phyloP scores from a whole-genome alignment of 345 rosid genomes.

The Eucalyptus cloeziana region DNA sequence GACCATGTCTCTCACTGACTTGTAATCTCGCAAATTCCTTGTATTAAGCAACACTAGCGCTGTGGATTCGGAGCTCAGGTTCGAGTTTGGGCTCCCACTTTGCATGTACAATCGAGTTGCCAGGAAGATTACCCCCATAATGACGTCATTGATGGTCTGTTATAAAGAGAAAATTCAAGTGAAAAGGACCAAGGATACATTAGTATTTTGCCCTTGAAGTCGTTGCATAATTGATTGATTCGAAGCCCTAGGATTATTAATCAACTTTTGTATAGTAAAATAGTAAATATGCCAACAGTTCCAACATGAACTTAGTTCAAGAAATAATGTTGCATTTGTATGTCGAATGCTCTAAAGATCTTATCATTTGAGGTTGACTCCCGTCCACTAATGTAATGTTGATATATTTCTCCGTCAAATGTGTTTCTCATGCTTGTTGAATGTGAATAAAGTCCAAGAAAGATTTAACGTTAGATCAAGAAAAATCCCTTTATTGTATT shows the following conservation, averaged over 20 bases:
- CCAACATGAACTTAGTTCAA: background rate
- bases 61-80: background rate
- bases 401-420: background rate
- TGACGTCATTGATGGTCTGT: slow-evolving; percentile 40
- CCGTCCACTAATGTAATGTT: background rate
- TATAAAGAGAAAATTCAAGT: background rate
- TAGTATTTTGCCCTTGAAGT: background rate
- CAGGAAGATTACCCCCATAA: slow-evolving; percentile 28
- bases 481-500: background rate
- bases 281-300: background rate
- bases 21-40: slow-evolving; percentile 20
- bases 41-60: slow-evolving; percentile 40
- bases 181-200: background rate
- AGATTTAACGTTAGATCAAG: background rate
- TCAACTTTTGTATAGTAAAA: background rate
- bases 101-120: slow-evolving; percentile 34
- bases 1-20: slow-evolving; percentile 30
- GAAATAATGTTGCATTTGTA: background rate
- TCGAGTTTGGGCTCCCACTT: background rate
- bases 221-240: background rate
- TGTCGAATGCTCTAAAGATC: no score
- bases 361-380: no score
- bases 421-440: background rate
- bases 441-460: background rate
- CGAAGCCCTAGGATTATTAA: background rate